phyloP scores from a whole-genome alignment of 306 rosid species.

The Malus sieversii region DNA sequence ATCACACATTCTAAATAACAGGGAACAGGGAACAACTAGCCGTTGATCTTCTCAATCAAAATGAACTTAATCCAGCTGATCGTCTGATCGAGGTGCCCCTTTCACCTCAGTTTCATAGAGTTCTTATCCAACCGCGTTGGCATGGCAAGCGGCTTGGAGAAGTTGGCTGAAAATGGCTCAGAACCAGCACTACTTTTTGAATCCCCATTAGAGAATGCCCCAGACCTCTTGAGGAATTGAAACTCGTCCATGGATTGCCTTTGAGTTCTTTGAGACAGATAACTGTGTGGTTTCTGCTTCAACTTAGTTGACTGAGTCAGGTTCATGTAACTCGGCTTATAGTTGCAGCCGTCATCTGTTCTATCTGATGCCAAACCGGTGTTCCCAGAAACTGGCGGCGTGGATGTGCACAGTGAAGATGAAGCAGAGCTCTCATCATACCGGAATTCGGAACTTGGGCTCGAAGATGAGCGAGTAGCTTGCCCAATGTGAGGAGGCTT shows the following conservation, averaged over 20 bases:
- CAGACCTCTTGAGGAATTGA: constrained; percentile 63
- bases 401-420: constrained; percentile 79
- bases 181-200: constrained; percentile 74
- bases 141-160: constrained; percentile 50
- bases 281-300: constrained; percentile 40
- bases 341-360: constrained; percentile 49
- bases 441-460: constrained; percentile 87
- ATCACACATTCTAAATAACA: constrained; percentile 13
- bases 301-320: constrained; percentile 79
- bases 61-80: constrained; percentile 12
- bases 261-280: constrained; percentile 45
- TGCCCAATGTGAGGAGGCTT: constrained; percentile 62
- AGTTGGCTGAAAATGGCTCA: constrained; percentile 51
- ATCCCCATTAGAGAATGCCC: constrained; percentile 56
- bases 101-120: constrained; percentile 34
- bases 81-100: not conserved
- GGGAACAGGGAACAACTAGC: constrained; percentile 55
- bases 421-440: constrained; percentile 89
- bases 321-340: constrained; percentile 79
- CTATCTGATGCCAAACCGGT: constrained; percentile 53
- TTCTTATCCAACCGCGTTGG: constrained; percentile 48
- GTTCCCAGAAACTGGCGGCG: constrained; percentile 73
- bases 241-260: constrained; percentile 97
- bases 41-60: constrained; percentile 51
- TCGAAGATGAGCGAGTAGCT: constrained; percentile 69